Conservation (phyloP, 2,329 filamentous ascomycete genomes). For the Apiospora malaysiana region DNA sequence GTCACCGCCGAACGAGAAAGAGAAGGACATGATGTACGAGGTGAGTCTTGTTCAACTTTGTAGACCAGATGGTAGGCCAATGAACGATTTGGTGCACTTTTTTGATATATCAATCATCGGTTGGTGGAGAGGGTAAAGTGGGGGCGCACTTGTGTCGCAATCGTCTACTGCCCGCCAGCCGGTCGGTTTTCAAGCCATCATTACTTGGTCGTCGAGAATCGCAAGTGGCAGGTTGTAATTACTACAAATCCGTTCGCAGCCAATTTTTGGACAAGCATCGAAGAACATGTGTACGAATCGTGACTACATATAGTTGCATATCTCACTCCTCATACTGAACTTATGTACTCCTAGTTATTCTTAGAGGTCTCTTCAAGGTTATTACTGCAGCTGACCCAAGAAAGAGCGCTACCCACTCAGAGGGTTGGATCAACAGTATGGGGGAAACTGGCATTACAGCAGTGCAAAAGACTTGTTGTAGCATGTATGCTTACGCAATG, state of each 20-base stretch:
- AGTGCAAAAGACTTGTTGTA: no score
- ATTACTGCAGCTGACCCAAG: conserved; percentile 3
- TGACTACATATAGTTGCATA: not conserved
- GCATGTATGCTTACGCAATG: not conserved
- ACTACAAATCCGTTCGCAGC: not conserved
- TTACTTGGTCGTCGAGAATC: not conserved
- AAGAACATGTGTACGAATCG: not conserved
- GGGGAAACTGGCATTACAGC: no score
- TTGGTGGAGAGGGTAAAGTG: conserved; percentile 2
- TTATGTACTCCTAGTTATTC: not conserved
- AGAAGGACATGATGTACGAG: conserved; percentile 51
- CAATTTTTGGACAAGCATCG: not conserved
- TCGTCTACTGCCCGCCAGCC: not conserved
- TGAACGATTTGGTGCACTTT: conserved; percentile 8
- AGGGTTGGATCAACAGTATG: not conserved
- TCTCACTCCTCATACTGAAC: not conserved
- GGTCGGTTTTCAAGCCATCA: not conserved
- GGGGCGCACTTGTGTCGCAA: conserved; percentile 1
- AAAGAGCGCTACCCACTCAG: not conserved
- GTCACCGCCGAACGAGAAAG: conserved; percentile 67
- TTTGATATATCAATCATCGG: conserved; percentile 15
- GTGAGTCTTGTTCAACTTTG: not conserved
- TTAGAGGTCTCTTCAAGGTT: not conserved
- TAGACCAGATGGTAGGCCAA: not conserved
- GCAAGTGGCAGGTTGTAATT: not conserved